Base-by-base conservation (phyloP, 805 yeast genomes). In the Starmerella riodocensis region DNA sequence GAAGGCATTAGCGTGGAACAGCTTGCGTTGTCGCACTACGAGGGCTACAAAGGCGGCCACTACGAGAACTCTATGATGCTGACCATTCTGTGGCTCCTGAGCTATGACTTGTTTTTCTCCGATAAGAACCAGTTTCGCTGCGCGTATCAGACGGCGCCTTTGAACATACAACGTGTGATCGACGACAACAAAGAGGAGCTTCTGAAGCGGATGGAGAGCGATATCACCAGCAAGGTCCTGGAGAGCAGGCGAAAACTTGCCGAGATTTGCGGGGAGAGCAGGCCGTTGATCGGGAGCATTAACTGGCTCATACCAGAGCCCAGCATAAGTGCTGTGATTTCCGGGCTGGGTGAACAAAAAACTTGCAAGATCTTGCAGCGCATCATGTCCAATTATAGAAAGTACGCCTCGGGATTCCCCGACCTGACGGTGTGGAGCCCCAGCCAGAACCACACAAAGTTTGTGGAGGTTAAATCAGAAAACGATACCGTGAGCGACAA, bases 401-500 rank as follows among this genome's bases (percentile, higher is more conserved):
- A 40, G 25, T 50, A 52, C 31, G 23, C 47, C 6, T 46, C 59
- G 1, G 66, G 66, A 11, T 50, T 57, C 42, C 64, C 65, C 0
- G 66, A 61, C 40, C 42, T 61, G 29, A 57, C 60, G 19, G 40
- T 60, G 17, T 59, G 61, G 60, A 47, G 36, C 23, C n/a, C 29
- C 6, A 29, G 13, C 4, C 14, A 17, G 12, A 14, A 22, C 5
- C 29, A 19, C n/a, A 47, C 55, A 19, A 49, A 49, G 42, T 48
- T 57, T 43, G 56, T 54, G 20, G 62, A 57, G 36, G 65, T 61
- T 19, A 61, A 61, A 36, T 58, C 64, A 2, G 59, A 53, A 23
- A 59, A 59, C 37, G 66, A 61, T 40, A 48, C 54, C 2, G 46
- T 61, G 20, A 58, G 63, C 14, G 63, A 60, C 37, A 54, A 51